Percentiles rank a stretch among this genome's conserved stretches.
These are phyloP conservation scores for Cladosporium sp. DNA, from an alignment of 2,329 filamentous ascomycete species.

Conservation along the genomic window DNA sequence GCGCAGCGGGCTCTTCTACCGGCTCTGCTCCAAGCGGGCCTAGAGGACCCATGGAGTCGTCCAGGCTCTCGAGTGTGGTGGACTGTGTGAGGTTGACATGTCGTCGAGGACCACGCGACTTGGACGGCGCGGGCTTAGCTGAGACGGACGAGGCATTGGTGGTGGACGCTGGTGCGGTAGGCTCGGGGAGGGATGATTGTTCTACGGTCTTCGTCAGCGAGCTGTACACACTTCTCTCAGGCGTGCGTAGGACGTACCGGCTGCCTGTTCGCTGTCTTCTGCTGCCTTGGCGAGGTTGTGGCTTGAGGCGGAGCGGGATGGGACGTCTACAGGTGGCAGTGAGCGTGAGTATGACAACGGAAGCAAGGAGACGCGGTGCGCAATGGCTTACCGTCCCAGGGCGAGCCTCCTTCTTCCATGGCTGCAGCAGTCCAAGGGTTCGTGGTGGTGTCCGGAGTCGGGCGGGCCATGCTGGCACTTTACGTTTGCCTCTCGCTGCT, in stretches of 20 bases:
- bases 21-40: conserved; percentile 57
- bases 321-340: conserved; percentile 39
- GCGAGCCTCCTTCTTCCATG: conserved; percentile 32
- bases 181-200: conserved; percentile 11
- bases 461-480: conserved; percentile 1
- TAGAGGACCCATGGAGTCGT: conserved; percentile 68
- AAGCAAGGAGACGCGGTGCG: neutral
- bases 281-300: conserved; percentile 38
- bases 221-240: conserved; percentile 2
- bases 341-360: neutral
- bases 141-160: conserved; percentile 21
- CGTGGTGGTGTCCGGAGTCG: conserved; percentile 11
- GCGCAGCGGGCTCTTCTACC: conserved; percentile 59
- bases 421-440: conserved; percentile 19
- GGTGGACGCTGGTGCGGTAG: conserved; percentile 17
- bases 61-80: conserved; percentile 73
- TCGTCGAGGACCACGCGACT: conserved; percentile 51
- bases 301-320: conserved; percentile 41
- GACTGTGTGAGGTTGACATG: conserved; percentile 72
- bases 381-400: conserved; percentile 29
- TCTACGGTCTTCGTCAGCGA: neutral
- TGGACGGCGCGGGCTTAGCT: conserved; percentile 27
- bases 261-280: conserved; percentile 25
- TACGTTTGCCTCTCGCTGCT: conserved; percentile 7
- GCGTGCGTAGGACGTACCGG: conserved; percentile 18